Base-by-base conservation (phyloP, 1,284 basidiomycete species). In the Ceratobasidium papillatum region DNA sequence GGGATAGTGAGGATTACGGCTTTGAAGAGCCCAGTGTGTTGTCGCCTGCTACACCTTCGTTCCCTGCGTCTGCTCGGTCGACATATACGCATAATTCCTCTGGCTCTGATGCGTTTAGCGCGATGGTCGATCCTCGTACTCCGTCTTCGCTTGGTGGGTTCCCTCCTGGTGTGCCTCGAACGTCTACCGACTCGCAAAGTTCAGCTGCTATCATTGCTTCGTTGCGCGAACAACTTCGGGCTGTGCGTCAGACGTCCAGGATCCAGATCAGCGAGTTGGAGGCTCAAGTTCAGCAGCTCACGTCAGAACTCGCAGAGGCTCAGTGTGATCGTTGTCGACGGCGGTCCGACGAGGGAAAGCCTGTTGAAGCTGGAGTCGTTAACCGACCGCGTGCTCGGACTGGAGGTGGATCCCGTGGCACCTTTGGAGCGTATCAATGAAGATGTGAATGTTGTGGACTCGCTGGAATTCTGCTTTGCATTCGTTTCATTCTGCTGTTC, bases 311-410 rank as follows among this genome's bases (percentile, higher is more conserved):
- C n/a, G 51, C 61, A 25, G 32, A 51, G 45, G 2, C 54, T 25
- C 34, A 38, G 61, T 71, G 63, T 61, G 68, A 72, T n/a, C 38
- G 41, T 8, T 72, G 69, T 41, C 54, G 54, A 74, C 64, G 54
- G 45, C 68, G 45, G 41, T 58, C 38, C 32, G 17, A 51, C 32
- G 41, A 62, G n/a, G 58, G 51, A 47, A 51, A 47, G 41, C 54
- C 25, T 56, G n/a, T 17, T 25, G 75, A 63, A 25, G 25, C 27
- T 47, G 68, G 71, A 11, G 45, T 76, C 17, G 71, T 74, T 19
- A 74, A 74, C 56, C 36, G 75, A 27, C 71, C 71, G n/a, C 69
- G 75, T 19, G 75, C 75, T 49, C 71, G 49, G 32, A 76, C 75
- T 4, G 75, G 75, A n/a, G 38, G 58, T 25, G 71, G 75, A 27